Base-by-base conservation (phyloP, 139 green algal genomes). In the Chlamydomonas sp. region DNA sequence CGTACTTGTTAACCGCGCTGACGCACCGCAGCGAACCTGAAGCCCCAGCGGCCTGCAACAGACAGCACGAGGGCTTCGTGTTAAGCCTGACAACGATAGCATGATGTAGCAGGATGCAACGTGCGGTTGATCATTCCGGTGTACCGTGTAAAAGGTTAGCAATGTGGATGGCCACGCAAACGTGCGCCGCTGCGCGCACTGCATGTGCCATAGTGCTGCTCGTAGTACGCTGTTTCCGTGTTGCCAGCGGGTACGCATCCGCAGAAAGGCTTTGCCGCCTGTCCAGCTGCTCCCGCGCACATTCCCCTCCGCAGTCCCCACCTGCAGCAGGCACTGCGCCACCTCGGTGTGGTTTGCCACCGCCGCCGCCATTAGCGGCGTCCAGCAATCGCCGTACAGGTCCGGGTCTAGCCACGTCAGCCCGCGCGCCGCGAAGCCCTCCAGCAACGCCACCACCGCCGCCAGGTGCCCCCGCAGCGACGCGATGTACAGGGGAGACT, bases 401-500 rank as follows among this genome's bases (percentile, higher is more conserved):
- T n/a, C 63, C 1, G 79, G 63, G 6, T 94, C 89, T 88, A 93
- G 91, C 96, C 96, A 99, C 9, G 63, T 62, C 3, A 97, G 84
- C 61, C 90, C 90, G 14, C 67, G 17, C 4, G 57, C 18, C 7
- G 62, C 60, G 83, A 73, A 88, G 83, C 93, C 85, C 16, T 68
- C 12, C 61, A 98, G 85, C 84, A 99, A 91, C 75, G 91, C 17
- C 9, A 90, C 78, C 74, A 98, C 94, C 1, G 91, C 78, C 16
- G 14, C 12, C 63, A 92, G 58, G 85, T 98, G 91, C 7, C 96
- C 96, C 58, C 92, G 86, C 67, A 98, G 91, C 86, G 95, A 89
- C 17, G 75, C 93, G 77, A 99, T 99, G 94, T 99, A 99, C 67
- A 99, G 88, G 0, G 97, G 95, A 18, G 90, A 92, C 94, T 98